Conservation (phyloP, 257 asterid genomes). For the Striga asiatica region DNA sequence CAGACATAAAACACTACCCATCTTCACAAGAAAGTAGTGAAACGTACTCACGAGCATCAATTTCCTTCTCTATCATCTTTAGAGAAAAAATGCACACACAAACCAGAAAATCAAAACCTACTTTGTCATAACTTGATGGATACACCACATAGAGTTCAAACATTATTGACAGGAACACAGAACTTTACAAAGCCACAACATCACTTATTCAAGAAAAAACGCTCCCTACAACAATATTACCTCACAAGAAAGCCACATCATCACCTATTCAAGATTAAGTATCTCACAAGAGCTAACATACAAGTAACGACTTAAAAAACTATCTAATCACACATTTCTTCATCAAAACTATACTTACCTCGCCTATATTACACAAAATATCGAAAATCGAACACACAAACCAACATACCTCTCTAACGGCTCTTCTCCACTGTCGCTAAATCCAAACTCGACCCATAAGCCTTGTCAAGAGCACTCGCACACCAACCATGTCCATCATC, state of each 20-base stretch:
- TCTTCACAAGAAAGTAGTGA: too few relatives aligned
- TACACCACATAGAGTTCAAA: background rate
- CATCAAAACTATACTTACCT: background rate
- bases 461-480: constrained; percentile 50
- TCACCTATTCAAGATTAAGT: too few relatives aligned
- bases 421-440: constrained; percentile 49
- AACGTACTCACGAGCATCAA: too few relatives aligned
- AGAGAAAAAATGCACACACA: too few relatives aligned
- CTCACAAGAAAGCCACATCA: too few relatives aligned
- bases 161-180: background rate
- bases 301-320: too few relatives aligned
- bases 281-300: too few relatives aligned
- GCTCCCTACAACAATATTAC: background rate
- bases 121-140: background rate
- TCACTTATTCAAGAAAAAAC: background rate
- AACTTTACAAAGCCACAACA: background rate
- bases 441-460: constrained; percentile 54
- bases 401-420: constrained; percentile 19
- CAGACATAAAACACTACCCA: too few relatives aligned
- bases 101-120: too few relatives aligned
- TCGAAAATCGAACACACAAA: background rate
- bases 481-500: constrained; percentile 93
- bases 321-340: constrained; percentile 4
- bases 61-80: too few relatives aligned
- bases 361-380: background rate